Conservation (phyloP, 805 yeast genomes). For the Kuraishia hungarica region DNA sequence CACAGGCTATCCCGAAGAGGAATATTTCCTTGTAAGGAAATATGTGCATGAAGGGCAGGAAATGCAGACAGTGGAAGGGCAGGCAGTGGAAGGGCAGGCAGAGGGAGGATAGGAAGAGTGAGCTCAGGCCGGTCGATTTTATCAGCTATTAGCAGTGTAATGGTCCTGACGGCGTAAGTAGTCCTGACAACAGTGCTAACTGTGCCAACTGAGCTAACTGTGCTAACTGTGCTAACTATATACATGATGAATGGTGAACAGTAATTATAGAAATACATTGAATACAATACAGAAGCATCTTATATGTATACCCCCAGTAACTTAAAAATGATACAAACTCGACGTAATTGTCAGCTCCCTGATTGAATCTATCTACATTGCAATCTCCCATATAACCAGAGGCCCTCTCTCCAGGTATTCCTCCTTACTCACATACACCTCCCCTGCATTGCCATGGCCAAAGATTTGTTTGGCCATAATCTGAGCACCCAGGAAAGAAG, state of each 20-base stretch:
- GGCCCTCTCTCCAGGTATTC: slow-evolving; percentile 80
- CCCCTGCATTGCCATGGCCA: slow-evolving; percentile 48
- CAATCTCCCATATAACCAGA: slow-evolving; percentile 62
- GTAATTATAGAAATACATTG: neutral
- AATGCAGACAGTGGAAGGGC: too few species aligned
- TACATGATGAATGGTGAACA: too few species aligned
- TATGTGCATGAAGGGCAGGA: neutral
- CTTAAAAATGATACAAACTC: too few species aligned
- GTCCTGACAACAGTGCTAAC: too few species aligned
- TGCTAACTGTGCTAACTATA: too few species aligned
- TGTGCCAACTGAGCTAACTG: neutral
- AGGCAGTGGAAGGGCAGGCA: too few species aligned
- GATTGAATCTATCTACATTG: neutral
- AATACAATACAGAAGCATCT: neutral
- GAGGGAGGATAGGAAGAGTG: too few species aligned
- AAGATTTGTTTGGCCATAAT: slow-evolving; percentile 82
- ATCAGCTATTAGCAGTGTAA: too few species aligned
- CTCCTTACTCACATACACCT: slow-evolving; percentile 58
- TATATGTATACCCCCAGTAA: too few species aligned
- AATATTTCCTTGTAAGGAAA: neutral
- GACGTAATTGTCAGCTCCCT: too few species aligned
- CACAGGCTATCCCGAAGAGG: neutral
- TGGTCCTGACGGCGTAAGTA: too few species aligned
- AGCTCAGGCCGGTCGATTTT: too few species aligned
- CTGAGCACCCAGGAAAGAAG: slow-evolving; percentile 78